phyloP scores from a whole-genome alignment of 1,284 basidiomycete genomes.

The Ceratobasidium sp. region DNA sequence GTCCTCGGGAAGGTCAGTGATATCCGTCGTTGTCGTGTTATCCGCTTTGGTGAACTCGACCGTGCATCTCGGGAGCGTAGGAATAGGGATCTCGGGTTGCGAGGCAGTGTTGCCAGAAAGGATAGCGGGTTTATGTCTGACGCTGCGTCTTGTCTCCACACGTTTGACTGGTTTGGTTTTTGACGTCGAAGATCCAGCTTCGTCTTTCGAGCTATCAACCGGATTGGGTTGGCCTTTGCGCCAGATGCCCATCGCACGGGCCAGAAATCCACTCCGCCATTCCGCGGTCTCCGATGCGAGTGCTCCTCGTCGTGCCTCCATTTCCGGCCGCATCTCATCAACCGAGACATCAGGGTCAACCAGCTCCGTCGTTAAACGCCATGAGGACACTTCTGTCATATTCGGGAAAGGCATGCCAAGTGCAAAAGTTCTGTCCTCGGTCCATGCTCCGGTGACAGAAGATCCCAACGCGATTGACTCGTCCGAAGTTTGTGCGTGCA shows the following conservation, averaged over 20 bases:
- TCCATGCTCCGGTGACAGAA: too few relatives aligned
- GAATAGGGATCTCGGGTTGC: neutral
- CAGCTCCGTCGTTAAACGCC: neutral
- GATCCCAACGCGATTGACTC: neutral
- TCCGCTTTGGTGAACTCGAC: neutral
- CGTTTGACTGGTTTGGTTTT: too few relatives aligned
- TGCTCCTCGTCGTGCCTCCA: neutral
- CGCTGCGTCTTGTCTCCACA: too few relatives aligned
- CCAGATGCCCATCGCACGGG: too few relatives aligned
- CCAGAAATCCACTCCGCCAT: neutral
- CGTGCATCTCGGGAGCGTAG: conserved; percentile 6
- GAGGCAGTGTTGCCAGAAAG: neutral
- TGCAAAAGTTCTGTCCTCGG: too few relatives aligned
- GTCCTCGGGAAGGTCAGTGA: neutral
- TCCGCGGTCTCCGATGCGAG: neutral
- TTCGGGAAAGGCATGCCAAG: neutral
- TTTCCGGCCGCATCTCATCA: neutral
- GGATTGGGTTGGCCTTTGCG: too few relatives aligned
- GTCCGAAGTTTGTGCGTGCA: neutral
- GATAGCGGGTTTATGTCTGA: too few relatives aligned
- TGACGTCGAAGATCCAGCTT: too few relatives aligned
- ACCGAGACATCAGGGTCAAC: neutral
- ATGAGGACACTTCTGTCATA: neutral
- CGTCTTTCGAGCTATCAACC: too few relatives aligned
- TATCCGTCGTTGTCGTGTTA: neutral